Conservation (phyloP, 2,329 filamentous ascomycete species). For the Fusarium dlaminii region DNA sequence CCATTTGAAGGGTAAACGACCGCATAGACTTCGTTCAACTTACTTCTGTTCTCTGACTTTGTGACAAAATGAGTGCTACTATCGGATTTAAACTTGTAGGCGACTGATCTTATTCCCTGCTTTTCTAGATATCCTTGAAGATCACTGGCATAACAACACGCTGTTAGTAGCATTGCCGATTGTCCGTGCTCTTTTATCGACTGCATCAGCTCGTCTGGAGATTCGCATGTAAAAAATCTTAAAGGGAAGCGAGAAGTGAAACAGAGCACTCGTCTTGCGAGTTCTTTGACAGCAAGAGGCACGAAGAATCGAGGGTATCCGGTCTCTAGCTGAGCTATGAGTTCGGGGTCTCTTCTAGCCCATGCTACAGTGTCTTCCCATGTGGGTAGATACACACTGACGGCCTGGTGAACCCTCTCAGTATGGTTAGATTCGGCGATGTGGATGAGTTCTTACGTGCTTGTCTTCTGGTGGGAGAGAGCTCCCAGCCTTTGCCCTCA, state of each 20-base stretch:
- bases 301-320: conserved; percentile 45
- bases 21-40: conserved; percentile 20
- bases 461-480: conserved; percentile 40
- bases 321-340: conserved; percentile 36
- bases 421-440: neutral
- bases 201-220: neutral
- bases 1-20: conserved; percentile 26
- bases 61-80: too few species aligned
- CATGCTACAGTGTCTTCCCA: conserved; percentile 42
- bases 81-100: too few species aligned
- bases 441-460: conserved; percentile 33
- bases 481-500: conserved; percentile 29
- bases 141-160: conserved; percentile 9
- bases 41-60: neutral
- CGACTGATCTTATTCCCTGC: too few species aligned
- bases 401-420: conserved; percentile 25
- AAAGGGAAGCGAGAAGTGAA: neutral
- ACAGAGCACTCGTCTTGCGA: conserved; percentile 34
- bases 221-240: neutral
- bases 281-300: conserved; percentile 33
- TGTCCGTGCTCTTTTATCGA: neutral
- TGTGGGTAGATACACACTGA: conserved; percentile 46
- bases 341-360: conserved; percentile 32
- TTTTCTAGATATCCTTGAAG: conserved; percentile 34
- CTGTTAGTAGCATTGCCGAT: conserved; percentile 25